These are phyloP conservation scores for Helminthosporium solani DNA, from an alignment of 2,329 filamentous ascomycete species.

Conservation along the genomic window DNA sequence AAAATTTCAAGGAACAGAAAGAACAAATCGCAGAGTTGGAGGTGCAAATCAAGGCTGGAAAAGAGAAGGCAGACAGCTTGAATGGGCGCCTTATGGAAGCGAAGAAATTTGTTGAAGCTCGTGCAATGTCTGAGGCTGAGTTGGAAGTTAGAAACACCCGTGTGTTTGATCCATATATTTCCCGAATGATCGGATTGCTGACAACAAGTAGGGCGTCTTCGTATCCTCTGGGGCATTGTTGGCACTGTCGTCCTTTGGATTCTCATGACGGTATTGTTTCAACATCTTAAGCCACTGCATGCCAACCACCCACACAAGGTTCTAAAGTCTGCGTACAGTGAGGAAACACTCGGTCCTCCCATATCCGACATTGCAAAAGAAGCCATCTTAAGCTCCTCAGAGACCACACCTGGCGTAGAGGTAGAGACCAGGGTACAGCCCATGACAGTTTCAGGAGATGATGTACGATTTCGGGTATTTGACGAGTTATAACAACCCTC, in stretches of 20 bases:
- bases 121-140: constrained; percentile 66
- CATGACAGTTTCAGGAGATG: constrained; percentile 7
- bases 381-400: constrained; percentile 25
- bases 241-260: constrained; percentile 48
- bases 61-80: constrained; percentile 60
- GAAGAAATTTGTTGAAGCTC: constrained; percentile 63
- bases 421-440: constrained; percentile 7
- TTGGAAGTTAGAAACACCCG: constrained; percentile 64
- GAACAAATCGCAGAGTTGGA: constrained; percentile 63
- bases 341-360: constrained; percentile 27
- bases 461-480: constrained; percentile 23
- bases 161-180: constrained; percentile 16
- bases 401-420: constrained; percentile 2
- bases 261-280: constrained; percentile 47
- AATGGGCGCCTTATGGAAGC: constrained; percentile 66
- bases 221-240: constrained; percentile 63
- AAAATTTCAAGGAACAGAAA: constrained; percentile 66
- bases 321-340: constrained; percentile 20
- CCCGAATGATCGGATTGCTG: constrained; percentile 5
- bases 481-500: constrained; percentile 20
- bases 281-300: constrained; percentile 29
- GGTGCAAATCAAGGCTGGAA: constrained; percentile 60
- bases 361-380: constrained; percentile 39
- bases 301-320: constrained; percentile 6
- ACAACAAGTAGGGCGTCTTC: constrained; percentile 52